phyloP scores from a whole-genome alignment of 139 green algal species.

The Medakamo hakoo region DNA sequence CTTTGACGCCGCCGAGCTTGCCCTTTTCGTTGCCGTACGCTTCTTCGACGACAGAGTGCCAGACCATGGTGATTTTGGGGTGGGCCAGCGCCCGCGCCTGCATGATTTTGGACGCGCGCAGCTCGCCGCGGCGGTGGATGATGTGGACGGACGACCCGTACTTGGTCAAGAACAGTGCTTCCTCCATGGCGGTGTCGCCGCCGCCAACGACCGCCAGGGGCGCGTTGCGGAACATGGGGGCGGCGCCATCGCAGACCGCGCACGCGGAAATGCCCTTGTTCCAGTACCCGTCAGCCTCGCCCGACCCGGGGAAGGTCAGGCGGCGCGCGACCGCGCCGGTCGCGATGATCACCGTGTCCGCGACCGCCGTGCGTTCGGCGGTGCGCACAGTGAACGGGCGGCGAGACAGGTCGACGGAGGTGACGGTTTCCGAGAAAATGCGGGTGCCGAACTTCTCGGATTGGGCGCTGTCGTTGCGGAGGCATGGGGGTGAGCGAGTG shows the following conservation, averaged over 20 bases:
- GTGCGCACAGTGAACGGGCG: constrained; percentile 38
- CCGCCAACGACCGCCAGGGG: constrained; percentile 65
- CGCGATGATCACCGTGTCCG: constrained; percentile 83
- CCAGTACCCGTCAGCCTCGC: constrained; percentile 72
- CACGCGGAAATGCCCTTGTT: constrained; percentile 86
- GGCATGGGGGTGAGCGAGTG: no score
- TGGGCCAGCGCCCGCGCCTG: constrained; percentile 42
- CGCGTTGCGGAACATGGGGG: constrained; percentile 73
- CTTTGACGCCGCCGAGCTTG: constrained; percentile 35
- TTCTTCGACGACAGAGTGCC: constrained; percentile 43
- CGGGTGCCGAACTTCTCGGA: constrained; percentile 43
- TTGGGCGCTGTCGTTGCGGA: constrained; percentile 36
- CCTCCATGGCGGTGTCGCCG: constrained; percentile 66
- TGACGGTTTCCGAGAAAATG: constrained; percentile 60
- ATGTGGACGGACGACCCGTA: constrained; percentile 70
- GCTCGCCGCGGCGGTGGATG: constrained; percentile 64
- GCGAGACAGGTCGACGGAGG: constrained; percentile 55
- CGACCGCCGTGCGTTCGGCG: constrained; percentile 32
- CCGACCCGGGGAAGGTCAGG: constrained; percentile 59
- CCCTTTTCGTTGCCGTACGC: constrained; percentile 49
- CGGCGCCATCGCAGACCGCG: constrained; percentile 90
- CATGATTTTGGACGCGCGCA: constrained; percentile 66
- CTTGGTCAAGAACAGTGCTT: constrained; percentile 59
- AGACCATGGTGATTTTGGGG: constrained; percentile 67
- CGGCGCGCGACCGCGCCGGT: constrained; percentile 80